Conservation (phyloP, 192 early-diverging fungal species). For the Endogone sp. region DNA sequence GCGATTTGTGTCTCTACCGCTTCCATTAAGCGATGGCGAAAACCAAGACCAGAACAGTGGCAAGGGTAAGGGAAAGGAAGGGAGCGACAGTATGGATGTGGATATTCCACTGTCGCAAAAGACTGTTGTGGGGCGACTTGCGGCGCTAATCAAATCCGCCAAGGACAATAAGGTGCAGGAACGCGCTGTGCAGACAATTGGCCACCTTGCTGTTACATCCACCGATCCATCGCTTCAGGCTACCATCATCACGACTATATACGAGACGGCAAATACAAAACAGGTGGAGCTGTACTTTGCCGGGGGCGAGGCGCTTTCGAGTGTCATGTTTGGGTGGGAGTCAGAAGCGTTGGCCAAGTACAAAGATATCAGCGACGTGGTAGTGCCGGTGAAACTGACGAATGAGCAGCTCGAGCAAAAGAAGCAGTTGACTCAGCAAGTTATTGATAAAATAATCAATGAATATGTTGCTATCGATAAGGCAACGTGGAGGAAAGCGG, state of each 20-base stretch:
- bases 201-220: conserved; percentile 57
- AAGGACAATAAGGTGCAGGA: conserved; percentile 84
- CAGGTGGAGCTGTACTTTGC: conserved; percentile 83
- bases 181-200: conserved; percentile 59
- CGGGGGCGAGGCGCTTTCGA: conserved; percentile 76
- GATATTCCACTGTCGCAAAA: conserved; percentile 4
- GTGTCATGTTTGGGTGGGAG: conserved; percentile 59
- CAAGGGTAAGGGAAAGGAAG: not conserved
- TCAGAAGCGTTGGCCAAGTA: conserved; percentile 62
- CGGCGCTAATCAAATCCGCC: conserved; percentile 44
- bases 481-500: conserved; percentile 59
- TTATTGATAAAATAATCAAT: conserved; percentile 52
- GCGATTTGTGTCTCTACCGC: conserved; percentile 46
- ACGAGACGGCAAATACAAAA: conserved; percentile 49
- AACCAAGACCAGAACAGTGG: not conserved
- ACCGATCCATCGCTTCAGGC: conserved; percentile 2
- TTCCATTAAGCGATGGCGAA: conserved; percentile 2
- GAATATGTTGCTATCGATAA: conserved; percentile 46
- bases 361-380: conserved; percentile 63
- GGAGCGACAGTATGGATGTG: conserved; percentile 12
- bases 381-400: conserved; percentile 19
- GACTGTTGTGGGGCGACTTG: conserved; percentile 23
- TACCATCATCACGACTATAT: conserved; percentile 37
- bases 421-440: conserved; percentile 6
- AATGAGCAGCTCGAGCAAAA: conserved; percentile 25